phyloP scores from a whole-genome alignment of 2,329 filamentous ascomycete genomes.

The Sporothrix pseudoabietina region DNA sequence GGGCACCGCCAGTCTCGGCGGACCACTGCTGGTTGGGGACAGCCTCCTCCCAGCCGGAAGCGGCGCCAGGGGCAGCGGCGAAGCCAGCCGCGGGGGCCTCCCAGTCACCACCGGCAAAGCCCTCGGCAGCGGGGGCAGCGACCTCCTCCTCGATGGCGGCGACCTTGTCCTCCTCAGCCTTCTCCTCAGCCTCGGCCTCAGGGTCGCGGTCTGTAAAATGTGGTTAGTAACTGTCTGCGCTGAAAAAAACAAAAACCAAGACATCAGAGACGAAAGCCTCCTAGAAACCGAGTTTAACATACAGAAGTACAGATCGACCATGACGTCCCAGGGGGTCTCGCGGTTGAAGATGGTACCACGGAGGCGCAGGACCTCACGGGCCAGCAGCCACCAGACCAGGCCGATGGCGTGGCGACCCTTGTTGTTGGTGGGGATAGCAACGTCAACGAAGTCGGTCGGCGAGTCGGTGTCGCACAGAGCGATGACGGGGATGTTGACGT shows the following conservation, averaged over 20 bases:
- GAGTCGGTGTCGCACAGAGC: conserved; percentile 99
- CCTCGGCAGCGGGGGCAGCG: conserved; percentile 74
- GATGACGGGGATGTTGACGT: conserved; percentile 99
- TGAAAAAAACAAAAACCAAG: neutral
- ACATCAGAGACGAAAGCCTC: neutral
- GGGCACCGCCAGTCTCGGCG: conserved; percentile 57
- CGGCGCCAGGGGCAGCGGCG: conserved; percentile 57
- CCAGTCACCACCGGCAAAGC: conserved; percentile 79
- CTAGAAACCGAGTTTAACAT: conserved; percentile 44
- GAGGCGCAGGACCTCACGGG: conserved; percentile 98
- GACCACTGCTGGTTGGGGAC: conserved; percentile 72
- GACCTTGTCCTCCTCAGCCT: conserved; percentile 89
- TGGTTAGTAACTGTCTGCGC: conserved; percentile 32
- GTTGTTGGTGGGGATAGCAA: conserved; percentile 99
- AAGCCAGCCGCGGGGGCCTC: conserved; percentile 76
- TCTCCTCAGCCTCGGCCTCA: conserved; percentile 99
- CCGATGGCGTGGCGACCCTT: conserved; percentile 99
- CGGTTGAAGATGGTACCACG: conserved; percentile 94
- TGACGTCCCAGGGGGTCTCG: conserved; percentile 97
- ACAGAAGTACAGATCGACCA: conserved; percentile 99
- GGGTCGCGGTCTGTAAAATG: conserved; percentile 78
- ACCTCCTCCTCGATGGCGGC: conserved; percentile 83
- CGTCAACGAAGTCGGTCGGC: conserved; percentile 98
- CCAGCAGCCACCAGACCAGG: conserved; percentile 98
- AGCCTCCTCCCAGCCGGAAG: conserved; percentile 58